Evolutionary conservation across 805 yeast genomes (phyloP), one percentile per base, ranked within the genome.

Genomic region (Candida parachauliodes): DNA sequence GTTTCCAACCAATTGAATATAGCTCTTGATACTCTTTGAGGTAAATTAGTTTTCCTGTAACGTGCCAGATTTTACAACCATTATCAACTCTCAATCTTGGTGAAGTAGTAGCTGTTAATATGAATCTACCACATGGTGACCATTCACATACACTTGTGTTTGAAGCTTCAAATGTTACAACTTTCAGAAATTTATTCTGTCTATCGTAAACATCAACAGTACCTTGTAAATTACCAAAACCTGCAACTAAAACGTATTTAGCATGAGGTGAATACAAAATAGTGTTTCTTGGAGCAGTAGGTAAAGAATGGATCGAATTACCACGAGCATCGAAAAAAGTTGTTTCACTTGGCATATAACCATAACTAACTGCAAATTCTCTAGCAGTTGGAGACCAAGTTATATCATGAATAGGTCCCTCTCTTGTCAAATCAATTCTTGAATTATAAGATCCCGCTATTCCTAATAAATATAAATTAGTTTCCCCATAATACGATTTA

Each of bases 171-270:
- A 93, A 83, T 14, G 86, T 74, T 15, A 88, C 72, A 37, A 93
- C 77, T 59, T 86, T 85, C 39, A 72, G 65, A 60, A 88, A 91
- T 61, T 85, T 83, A 56, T 83, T 80, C 59, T 81, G 87, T 57
- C 97, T 84, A 68, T 93, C 98, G 57, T 88, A 81, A 44, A 93
- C 83, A 59, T 94, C 98, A 41, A 93, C 94, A 11, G 89, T 79
- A 44, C 99, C 99, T 68, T 91, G 97, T 59, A 93, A 76, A 62
- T 93, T 93, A 52, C 99, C 99, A 63, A 93, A 93, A 3, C 99
- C 99, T 8, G 96, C 98, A 44, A 89, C 91, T 43, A 93, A 70
- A 34, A 94, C 81, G 52, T 79, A 91, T 50, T 86, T 79, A 26
- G 94, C 97, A 54, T 89, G 95, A 5, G 98, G 98, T 7, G 98